phyloP scores from a whole-genome alignment of 768 basidiomycete genomes.

The Russula griseocarnosa region DNA sequence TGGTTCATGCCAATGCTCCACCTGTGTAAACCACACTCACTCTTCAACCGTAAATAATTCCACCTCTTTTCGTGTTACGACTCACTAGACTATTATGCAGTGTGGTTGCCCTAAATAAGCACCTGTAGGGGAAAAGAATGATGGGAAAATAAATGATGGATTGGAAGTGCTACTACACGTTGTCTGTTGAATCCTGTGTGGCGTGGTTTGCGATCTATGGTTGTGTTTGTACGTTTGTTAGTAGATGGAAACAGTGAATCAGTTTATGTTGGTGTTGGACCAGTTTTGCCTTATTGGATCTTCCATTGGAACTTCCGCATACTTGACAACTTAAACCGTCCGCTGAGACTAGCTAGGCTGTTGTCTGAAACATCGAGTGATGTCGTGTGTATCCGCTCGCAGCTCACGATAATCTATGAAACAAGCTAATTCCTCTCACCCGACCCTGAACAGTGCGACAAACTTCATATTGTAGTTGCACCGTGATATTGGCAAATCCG shows the following conservation, averaged over 20 bases:
- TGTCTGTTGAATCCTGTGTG: background rate
- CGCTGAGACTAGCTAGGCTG: background rate
- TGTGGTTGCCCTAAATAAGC: background rate
- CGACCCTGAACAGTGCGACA: too few species aligned
- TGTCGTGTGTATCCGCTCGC: too few species aligned
- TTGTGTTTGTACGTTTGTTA: background rate
- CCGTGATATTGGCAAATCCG: background rate
- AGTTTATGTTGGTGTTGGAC: too few species aligned
- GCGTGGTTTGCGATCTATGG: background rate
- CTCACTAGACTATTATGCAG: background rate
- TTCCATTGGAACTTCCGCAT: background rate
- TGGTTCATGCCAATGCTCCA: slow-evolving; percentile 16
- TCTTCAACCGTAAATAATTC: background rate
- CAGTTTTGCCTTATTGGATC: background rate
- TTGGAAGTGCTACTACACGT: background rate
- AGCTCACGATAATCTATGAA: too few species aligned
- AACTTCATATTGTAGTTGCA: background rate
- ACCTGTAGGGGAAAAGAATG: background rate
- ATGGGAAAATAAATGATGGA: too few species aligned
- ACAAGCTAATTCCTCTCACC: too few species aligned
- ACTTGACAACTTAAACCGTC: background rate
- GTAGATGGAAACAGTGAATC: background rate
- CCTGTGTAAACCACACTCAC: slow-evolving; percentile 20
- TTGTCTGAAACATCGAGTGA: background rate
- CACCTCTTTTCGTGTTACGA: background rate